phyloP scores from a whole-genome alignment of 495 filamentous ascomycete species.

The Melanomma pulvis-pyrius region DNA sequence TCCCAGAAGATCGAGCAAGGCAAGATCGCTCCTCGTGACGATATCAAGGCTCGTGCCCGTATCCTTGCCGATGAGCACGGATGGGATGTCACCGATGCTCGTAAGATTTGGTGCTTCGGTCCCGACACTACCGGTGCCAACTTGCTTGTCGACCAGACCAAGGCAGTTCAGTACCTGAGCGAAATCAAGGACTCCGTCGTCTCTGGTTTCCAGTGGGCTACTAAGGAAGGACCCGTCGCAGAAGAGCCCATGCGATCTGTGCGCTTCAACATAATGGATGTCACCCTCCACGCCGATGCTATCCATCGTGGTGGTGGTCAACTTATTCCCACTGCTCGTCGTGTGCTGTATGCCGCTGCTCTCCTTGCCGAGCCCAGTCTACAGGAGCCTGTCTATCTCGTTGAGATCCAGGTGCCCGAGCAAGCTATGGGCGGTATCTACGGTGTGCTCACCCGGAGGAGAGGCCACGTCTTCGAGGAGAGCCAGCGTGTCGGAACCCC shows the following conservation, averaged over 20 bases:
- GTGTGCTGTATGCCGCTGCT: slow-evolving; percentile 90
- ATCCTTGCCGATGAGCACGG: slow-evolving; percentile 94
- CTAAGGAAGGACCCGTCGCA: slow-evolving; percentile 93
- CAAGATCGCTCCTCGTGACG: slow-evolving; percentile 92
- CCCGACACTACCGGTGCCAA: slow-evolving; percentile 98
- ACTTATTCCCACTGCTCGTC: slow-evolving; percentile 96
- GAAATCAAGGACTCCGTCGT: slow-evolving; percentile 99
- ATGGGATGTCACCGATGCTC: slow-evolving; percentile 99
- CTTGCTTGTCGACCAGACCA: slow-evolving; percentile 98
- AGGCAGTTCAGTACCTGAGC: slow-evolving; percentile 99
- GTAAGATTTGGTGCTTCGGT: slow-evolving; percentile 99
- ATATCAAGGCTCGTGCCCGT: slow-evolving; percentile 99
- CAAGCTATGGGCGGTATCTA: slow-evolving; percentile 99
- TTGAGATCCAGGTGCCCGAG: slow-evolving; percentile 99
- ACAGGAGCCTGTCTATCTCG: slow-evolving; percentile 96
- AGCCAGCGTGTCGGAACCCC: slow-evolving; percentile 98
- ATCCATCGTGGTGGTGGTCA: slow-evolving; percentile 99
- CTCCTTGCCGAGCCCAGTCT: slow-evolving; percentile 89
- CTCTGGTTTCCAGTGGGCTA: slow-evolving; percentile 99
- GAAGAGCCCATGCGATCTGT: slow-evolving; percentile 97
- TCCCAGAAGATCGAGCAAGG: slow-evolving; percentile 86
- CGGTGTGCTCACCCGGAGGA: slow-evolving; percentile 95
- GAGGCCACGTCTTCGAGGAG: slow-evolving; percentile 99
- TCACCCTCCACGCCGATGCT: slow-evolving; percentile 98
- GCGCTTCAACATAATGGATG: slow-evolving; percentile 99